Conservation (phyloP, 176 grass and related monocot species). For the Rhipidocladum racemiflorum region DNA sequence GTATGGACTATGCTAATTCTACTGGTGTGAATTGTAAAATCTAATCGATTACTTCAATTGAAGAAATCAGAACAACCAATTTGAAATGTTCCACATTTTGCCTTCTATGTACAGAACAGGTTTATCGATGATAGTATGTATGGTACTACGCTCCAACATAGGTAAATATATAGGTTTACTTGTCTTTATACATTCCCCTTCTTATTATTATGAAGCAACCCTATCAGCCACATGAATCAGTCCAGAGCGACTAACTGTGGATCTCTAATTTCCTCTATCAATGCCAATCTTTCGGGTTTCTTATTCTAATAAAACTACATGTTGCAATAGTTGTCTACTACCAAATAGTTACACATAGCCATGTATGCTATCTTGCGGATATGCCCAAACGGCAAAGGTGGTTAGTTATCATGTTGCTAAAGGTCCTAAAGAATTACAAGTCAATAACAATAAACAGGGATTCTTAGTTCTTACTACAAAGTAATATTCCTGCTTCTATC, state of each 20-base stretch:
- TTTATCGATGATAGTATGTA: background rate
- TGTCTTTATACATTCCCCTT: background rate
- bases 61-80: background rate
- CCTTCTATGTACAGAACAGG: background rate
- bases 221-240: background rate
- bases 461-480: background rate
- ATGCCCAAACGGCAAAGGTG: background rate
- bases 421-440: background rate
- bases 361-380: background rate
- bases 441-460: background rate
- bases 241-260: background rate
- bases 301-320: too few species aligned
- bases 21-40: background rate
- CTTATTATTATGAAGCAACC: background rate
- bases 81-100: background rate
- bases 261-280: background rate
- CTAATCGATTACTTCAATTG: background rate
- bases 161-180: background rate
- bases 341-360: background rate
- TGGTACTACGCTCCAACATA: background rate
- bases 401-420: background rate
- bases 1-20: background rate
- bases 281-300: too few species aligned
- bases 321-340: background rate
- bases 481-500: background rate